These are phyloP conservation scores for Colletotrichum cordylinicola DNA, from an alignment of 2,329 filamentous ascomycete genomes.

Conservation along the genomic window DNA sequence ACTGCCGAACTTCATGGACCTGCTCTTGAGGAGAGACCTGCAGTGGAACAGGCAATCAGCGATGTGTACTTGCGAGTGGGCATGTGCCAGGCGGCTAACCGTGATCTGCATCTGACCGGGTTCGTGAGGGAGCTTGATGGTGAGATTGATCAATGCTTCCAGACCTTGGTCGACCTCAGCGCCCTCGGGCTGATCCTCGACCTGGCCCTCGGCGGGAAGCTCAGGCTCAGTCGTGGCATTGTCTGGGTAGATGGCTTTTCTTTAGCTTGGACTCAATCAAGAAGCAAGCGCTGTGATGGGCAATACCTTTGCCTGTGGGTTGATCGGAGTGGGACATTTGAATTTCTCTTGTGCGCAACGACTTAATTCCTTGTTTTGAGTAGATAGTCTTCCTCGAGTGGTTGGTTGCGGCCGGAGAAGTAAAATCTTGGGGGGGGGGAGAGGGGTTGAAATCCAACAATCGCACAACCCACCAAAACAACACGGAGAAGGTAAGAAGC, in stretches of 20 bases:
- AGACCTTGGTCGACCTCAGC: conserved; percentile 14
- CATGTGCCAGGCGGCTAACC: conserved; percentile 54
- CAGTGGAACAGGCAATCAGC: conserved; percentile 1
- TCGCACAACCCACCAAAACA: conserved; percentile 18
- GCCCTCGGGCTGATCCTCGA: not conserved
- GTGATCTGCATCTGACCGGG: conserved; percentile 83
- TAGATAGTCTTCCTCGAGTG: not conserved
- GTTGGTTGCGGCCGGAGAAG: not conserved
- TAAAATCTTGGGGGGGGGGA: not conserved
- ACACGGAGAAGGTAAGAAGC: not conserved
- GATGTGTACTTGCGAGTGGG: not conserved
- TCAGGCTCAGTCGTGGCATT: conserved; percentile 8
- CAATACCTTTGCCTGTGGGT: conserved; percentile 18
- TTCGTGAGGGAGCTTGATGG: conserved; percentile 81
- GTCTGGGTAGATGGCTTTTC: not conserved
- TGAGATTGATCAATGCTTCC: conserved; percentile 63
- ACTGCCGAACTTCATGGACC: conserved; percentile 95
- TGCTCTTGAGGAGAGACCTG: conserved; percentile 93
- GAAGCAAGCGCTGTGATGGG: not conserved
- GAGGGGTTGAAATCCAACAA: conserved; percentile 2
- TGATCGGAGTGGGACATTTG: conserved; percentile 19
- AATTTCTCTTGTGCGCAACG: not conserved
- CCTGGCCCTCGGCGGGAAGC: not conserved
- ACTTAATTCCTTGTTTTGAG: not conserved
- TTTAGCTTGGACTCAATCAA: not conserved